phyloP scores from a whole-genome alignment of 805 yeast genomes.

The Yarrowia sp. region DNA sequence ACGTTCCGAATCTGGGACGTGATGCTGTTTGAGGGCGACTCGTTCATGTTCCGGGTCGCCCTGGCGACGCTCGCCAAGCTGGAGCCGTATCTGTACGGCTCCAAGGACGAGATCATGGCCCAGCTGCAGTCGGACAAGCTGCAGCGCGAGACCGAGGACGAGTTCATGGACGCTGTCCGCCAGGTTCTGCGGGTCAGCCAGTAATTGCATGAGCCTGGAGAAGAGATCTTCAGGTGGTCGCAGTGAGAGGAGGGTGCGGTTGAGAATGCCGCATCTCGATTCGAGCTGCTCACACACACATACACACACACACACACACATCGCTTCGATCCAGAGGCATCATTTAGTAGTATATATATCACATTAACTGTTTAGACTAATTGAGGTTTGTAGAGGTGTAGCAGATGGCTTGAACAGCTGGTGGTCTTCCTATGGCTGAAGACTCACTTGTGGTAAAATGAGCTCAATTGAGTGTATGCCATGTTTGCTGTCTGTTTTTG shows the following conservation, averaged over 20 bases:
- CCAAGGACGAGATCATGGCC: slow-evolving; percentile 56
- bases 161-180: slow-evolving; percentile 56
- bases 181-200: slow-evolving; percentile 47
- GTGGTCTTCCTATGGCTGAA: no score
- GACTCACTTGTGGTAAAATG: no score
- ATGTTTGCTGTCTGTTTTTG: no score
- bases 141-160: slow-evolving; percentile 59
- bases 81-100: slow-evolving; percentile 61
- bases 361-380: neutral
- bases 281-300: no score
- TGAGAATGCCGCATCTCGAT: no score
- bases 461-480: no score
- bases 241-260: no score
- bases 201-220: slow-evolving; percentile 17
- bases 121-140: slow-evolving; percentile 51
- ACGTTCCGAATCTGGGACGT: slow-evolving; percentile 63
- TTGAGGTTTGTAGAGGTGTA: no score
- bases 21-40: slow-evolving; percentile 66
- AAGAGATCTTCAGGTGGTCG: no score
- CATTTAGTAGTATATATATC: slow-evolving; percentile 9
- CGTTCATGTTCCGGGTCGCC: slow-evolving; percentile 59
- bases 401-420: no score
- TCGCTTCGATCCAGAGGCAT: no score
- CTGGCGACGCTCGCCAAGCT: slow-evolving; percentile 60
- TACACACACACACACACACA: no score